Conservation (phyloP, 1,284 basidiomycete genomes). For the Termitomyces sp. region DNA sequence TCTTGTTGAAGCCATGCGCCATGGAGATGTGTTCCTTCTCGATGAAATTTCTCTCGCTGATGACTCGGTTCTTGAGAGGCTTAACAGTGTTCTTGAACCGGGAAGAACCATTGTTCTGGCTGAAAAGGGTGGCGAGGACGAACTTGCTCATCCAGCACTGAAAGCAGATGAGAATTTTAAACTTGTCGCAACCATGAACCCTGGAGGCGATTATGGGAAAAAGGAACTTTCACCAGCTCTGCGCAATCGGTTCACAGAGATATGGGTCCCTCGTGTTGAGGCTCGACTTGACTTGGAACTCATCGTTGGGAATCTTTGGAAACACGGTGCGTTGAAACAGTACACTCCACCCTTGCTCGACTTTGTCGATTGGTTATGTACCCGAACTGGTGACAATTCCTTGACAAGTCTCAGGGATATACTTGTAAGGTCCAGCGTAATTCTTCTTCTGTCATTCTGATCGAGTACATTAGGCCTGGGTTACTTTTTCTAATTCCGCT, state of each 20-base stretch:
- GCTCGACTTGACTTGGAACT: slow-evolving; percentile 71
- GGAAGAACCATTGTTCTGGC: slow-evolving; percentile 88
- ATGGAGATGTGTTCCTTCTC: slow-evolving; percentile 84
- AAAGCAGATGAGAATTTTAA: slow-evolving; percentile 72
- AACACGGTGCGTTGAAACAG: slow-evolving; percentile 43
- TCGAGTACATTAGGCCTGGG: slow-evolving; percentile 71
- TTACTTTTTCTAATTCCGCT: slow-evolving; percentile 77
- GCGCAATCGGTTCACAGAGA: slow-evolving; percentile 97
- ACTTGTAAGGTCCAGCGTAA: slow-evolving; percentile 60
- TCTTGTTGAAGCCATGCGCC: slow-evolving; percentile 86
- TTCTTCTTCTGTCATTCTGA: background rate
- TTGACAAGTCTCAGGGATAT: slow-evolving; percentile 85
- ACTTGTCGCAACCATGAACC: slow-evolving; percentile 98
- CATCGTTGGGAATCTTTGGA: slow-evolving; percentile 79
- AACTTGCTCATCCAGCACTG: slow-evolving; percentile 66
- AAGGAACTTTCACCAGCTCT: slow-evolving; percentile 97
- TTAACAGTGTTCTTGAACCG: slow-evolving; percentile 96
- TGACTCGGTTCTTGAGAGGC: slow-evolving; percentile 94
- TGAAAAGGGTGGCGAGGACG: slow-evolving; percentile 76
- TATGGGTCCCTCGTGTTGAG: slow-evolving; percentile 94
- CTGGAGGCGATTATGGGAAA: slow-evolving; percentile 98
- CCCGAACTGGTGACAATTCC: slow-evolving; percentile 60
- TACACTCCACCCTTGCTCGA: slow-evolving; percentile 71
- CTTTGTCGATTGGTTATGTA: slow-evolving; percentile 81
- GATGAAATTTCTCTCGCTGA: slow-evolving; percentile 99